These are phyloP conservation scores for Dactylellina parvicollis DNA, from an alignment of 2,329 filamentous ascomycete species.

Conservation along the genomic window DNA sequence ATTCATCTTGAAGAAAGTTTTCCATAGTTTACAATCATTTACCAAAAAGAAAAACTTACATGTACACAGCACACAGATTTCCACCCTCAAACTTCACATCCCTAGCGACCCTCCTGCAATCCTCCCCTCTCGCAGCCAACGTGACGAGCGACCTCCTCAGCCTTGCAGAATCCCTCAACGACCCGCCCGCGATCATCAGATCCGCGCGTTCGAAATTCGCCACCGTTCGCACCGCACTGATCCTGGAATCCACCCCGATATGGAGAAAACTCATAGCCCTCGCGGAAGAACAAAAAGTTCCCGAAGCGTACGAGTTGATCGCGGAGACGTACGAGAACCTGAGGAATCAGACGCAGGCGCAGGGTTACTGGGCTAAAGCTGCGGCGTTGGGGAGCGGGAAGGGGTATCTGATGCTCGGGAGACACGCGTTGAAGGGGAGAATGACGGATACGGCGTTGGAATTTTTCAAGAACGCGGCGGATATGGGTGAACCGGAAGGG, in stretches of 20 bases:
- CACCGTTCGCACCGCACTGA: neutral
- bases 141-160: slow-evolving; percentile 22
- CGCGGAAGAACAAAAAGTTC: slow-evolving; percentile 7
- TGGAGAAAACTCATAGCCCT: slow-evolving; percentile 19
- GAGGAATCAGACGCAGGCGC: neutral
- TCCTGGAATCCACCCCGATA: slow-evolving; percentile 3
- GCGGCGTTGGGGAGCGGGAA: slow-evolving; percentile 28
- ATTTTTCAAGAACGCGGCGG: slow-evolving; percentile 51
- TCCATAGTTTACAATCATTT: too few relatives aligned
- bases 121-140: neutral
- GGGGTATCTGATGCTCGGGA: slow-evolving; percentile 23
- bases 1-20: too few relatives aligned
- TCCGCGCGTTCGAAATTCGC: slow-evolving; percentile 12
- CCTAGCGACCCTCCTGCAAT: slow-evolving; percentile 32
- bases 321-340: slow-evolving; percentile 24
- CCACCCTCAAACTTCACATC: slow-evolving; percentile 39
- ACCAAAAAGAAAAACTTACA: neutral
- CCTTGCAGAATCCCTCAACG: slow-evolving; percentile 39
- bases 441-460: slow-evolving; percentile 43
- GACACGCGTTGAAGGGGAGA: neutral
- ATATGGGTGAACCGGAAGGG: slow-evolving; percentile 46
- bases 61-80: slow-evolving; percentile 27
- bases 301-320: slow-evolving; percentile 35
- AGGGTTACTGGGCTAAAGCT: slow-evolving; percentile 32
- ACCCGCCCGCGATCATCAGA: slow-evolving; percentile 40